Evolutionary conservation across 139 green algal genomes (phyloP).

Genomic region (Pseudopediastrum boryanum): DNA sequence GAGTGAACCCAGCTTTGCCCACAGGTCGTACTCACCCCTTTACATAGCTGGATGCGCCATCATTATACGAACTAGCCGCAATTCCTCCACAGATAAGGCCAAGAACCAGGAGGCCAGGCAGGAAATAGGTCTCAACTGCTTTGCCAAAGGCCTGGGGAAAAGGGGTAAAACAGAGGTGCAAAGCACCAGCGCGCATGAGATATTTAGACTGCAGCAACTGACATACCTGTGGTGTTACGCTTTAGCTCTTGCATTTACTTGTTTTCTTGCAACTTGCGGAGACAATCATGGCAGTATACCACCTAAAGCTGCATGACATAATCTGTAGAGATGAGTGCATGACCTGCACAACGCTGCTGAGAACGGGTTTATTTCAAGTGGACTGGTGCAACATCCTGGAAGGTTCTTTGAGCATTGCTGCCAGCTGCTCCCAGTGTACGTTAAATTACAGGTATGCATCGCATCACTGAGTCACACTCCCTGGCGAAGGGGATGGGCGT

Average conservation of each 20-base stretch:
- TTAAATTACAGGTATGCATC: too few species aligned
- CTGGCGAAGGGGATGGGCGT: too few species aligned
- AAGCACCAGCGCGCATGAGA: background rate
- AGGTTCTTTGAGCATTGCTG: too few species aligned
- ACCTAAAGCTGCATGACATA: background rate
- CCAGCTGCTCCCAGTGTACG: too few species aligned
- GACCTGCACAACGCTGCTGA: too few species aligned
- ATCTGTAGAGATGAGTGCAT: too few species aligned
- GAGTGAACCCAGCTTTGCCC: too few species aligned
- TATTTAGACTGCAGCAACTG: background rate
- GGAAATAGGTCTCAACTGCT: conserved; percentile 49
- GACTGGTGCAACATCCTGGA: too few species aligned
- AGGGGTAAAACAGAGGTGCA: background rate
- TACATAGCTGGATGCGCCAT: conserved; percentile 29
- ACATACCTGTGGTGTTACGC: background rate
- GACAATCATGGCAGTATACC: background rate
- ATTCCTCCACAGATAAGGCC: conserved; percentile 50
- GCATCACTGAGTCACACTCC: too few species aligned
- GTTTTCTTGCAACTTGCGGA: background rate
- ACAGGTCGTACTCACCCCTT: conserved; percentile 29
- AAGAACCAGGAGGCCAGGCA: conserved; percentile 49
- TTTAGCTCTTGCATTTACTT: too few species aligned
- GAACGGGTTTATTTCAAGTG: too few species aligned
- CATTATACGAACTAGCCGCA: conserved; percentile 38
- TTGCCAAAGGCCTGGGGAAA: conserved; percentile 38